phyloP scores from a whole-genome alignment of 2,329 filamentous ascomycete genomes.

The Colletotrichum sp. region DNA sequence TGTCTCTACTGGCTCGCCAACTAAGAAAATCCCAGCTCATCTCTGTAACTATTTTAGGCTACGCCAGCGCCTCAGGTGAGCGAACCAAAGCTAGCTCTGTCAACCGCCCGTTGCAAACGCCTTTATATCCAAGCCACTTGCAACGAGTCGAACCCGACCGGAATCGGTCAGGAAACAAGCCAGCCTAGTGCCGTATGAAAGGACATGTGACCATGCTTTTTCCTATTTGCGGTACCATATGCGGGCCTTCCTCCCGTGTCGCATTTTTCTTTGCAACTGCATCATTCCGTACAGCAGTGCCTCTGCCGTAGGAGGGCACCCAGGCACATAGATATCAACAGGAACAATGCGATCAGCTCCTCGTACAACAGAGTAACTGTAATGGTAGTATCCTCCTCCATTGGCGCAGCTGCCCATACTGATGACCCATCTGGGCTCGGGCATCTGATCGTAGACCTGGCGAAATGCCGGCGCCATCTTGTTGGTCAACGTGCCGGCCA shows the following conservation, averaged over 20 bases:
- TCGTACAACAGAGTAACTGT: constrained; percentile 76
- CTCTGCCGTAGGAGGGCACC: constrained; percentile 69
- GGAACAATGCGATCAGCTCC: constrained; percentile 80
- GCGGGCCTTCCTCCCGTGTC: constrained; percentile 58
- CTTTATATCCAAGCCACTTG: neutral
- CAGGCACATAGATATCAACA: constrained; percentile 81
- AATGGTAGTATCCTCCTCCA: constrained; percentile 86
- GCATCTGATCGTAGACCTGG: constrained; percentile 96
- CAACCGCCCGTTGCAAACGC: neutral
- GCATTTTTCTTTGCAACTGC: constrained; percentile 79
- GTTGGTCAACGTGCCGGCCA: constrained; percentile 90
- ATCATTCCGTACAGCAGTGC: constrained; percentile 75
- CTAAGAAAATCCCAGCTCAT: neutral
- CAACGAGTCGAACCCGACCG: fast-evolving
- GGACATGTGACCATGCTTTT: neutral
- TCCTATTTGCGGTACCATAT: constrained; percentile 64
- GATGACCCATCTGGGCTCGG: constrained; percentile 84
- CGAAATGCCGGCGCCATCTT: constrained; percentile 93
- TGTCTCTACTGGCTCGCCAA: neutral
- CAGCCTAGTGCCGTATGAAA: neutral
- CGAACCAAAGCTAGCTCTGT: neutral
- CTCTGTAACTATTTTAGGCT: neutral
- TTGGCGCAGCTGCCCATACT: constrained; percentile 88
- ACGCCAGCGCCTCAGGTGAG: neutral
- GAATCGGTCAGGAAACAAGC: neutral